Conservation (phyloP, 228 moss, liverwort and hornwort species). For the Sphagnum magellanicum region DNA sequence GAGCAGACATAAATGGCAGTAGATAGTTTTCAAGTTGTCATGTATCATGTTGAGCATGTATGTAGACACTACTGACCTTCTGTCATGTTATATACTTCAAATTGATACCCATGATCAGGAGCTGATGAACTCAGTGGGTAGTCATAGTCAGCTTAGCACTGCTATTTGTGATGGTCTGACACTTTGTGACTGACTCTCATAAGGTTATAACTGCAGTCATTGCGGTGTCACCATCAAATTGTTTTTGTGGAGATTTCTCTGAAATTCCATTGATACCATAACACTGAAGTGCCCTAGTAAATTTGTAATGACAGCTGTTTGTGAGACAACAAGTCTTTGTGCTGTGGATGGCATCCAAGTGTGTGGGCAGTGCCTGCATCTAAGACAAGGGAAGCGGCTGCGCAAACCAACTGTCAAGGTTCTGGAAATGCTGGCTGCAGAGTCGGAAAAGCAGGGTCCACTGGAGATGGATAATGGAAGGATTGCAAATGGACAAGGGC, state of each 20-base stretch:
- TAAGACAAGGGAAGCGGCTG: conserved; percentile 38
- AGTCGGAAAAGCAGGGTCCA: conserved; percentile 13
- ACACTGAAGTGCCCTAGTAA: background rate
- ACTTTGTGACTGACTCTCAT: background rate
- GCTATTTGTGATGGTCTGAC: background rate
- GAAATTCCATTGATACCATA: too few species aligned
- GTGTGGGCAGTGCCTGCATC: conserved; percentile 34
- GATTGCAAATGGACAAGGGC: background rate
- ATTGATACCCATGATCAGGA: too few species aligned
- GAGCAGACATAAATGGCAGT: too few species aligned
- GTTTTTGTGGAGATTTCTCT: background rate
- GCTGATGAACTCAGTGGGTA: too few species aligned
- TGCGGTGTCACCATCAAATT: background rate
- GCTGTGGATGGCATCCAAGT: conserved; percentile 44
- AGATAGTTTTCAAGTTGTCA: too few species aligned
- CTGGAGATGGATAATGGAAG: background rate
- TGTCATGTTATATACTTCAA: too few species aligned
- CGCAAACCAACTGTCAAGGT: conserved; percentile 49
- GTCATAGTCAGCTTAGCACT: background rate
- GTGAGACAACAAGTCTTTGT: conserved; percentile 36
- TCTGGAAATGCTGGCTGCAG: conserved; percentile 29
- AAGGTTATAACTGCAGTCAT: background rate
- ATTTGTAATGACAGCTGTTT: conserved; percentile 38
- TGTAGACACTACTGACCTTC: too few species aligned
- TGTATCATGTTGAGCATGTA: too few species aligned